Conservation (phyloP, 257 asterid species). For the Capsicum chinense region DNA sequence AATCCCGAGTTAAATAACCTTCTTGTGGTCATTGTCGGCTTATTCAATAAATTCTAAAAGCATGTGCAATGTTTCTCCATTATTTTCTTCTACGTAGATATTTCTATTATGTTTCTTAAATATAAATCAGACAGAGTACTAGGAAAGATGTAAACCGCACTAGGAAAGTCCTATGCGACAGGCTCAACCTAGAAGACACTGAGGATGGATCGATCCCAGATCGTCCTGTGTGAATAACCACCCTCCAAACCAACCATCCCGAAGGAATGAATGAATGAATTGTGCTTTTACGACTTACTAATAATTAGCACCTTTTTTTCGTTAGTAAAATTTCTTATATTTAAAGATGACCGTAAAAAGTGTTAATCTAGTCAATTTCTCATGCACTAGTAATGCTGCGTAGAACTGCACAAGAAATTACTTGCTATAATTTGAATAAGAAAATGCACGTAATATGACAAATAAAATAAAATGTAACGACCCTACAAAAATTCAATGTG, state of each 20-base stretch:
- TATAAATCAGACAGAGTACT: not conserved
- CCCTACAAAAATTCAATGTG: not conserved
- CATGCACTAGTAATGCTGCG: too few species aligned
- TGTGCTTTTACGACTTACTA: too few species aligned
- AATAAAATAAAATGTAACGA: not conserved
- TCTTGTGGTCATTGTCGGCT: not conserved
- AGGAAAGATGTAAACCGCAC: too few species aligned
- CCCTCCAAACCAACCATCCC: too few species aligned
- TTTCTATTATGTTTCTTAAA: not conserved
- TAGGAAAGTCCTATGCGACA: too few species aligned
- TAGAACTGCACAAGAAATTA: not conserved
- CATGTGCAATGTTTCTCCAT: not conserved
- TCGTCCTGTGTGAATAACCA: too few species aligned
- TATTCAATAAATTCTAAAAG: not conserved
- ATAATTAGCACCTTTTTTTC: not conserved
- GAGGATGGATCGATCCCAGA: too few species aligned
- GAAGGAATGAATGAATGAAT: not conserved
- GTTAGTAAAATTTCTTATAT: not conserved
- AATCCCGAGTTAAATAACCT: not conserved
- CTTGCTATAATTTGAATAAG: too few species aligned
- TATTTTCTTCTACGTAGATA: not conserved
- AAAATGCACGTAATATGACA: not conserved
- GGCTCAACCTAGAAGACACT: too few species aligned
- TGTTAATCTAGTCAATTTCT: not conserved
- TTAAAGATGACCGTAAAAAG: too few species aligned